phyloP scores from a whole-genome alignment of 2,329 filamentous ascomycete species.

The Uncinocarpus reesii region DNA sequence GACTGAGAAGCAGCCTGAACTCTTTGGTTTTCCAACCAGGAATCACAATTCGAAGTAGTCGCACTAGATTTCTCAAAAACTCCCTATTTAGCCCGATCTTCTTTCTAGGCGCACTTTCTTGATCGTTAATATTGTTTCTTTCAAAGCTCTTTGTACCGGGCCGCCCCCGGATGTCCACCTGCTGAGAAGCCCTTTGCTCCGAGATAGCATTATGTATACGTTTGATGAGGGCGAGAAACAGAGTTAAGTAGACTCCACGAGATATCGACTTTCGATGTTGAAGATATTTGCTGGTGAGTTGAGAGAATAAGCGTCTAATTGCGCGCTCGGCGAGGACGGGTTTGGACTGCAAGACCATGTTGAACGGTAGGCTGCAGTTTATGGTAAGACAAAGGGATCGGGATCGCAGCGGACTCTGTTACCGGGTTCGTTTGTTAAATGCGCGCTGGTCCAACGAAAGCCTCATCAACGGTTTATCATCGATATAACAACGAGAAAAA shows the following conservation, averaged over 20 bases:
- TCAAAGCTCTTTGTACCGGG: slow-evolving; percentile 34
- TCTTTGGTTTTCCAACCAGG: slow-evolving; percentile 87
- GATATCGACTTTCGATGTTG: slow-evolving; percentile 72
- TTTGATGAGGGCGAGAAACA: slow-evolving; percentile 70
- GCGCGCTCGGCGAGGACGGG: slow-evolving; percentile 54
- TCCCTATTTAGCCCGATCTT: slow-evolving; percentile 90
- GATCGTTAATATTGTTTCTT: not conserved
- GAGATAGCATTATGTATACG: slow-evolving; percentile 84
- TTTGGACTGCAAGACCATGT: slow-evolving; percentile 69
- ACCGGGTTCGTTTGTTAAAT: not conserved
- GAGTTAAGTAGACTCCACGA: slow-evolving; percentile 68
- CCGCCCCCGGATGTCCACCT: slow-evolving; percentile 51
- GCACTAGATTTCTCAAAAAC: slow-evolving; percentile 65
- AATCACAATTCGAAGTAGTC: slow-evolving; percentile 74
- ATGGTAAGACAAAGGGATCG: not conserved
- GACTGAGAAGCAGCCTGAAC: slow-evolving; percentile 71
- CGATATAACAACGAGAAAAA: too few relatives aligned
- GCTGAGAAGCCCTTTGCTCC: slow-evolving; percentile 75
- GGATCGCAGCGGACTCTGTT: not conserved
- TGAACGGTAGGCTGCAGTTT: slow-evolving; percentile 3
- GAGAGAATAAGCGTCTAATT: slow-evolving; percentile 53
- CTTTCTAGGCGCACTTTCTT: slow-evolving; percentile 43
- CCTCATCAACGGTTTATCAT: not conserved
- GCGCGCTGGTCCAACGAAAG: not conserved
- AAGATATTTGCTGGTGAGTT: slow-evolving; percentile 63